Conservation (phyloP, 2,329 filamentous ascomycete species). For the Aspergillus vadensis region DNA sequence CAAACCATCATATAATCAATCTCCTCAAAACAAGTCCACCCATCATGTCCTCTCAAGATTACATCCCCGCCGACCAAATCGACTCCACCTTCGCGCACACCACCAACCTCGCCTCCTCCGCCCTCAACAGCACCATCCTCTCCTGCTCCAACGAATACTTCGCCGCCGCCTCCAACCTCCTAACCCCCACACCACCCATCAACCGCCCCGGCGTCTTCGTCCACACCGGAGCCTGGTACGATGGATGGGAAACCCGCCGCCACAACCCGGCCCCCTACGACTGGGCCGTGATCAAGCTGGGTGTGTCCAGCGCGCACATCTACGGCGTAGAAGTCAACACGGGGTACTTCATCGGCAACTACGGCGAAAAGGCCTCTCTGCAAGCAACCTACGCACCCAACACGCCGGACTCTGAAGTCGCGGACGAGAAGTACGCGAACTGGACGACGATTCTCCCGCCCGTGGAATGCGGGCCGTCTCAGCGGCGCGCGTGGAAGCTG, state of each 20-base stretch:
- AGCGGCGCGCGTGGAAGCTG: constrained; percentile 46
- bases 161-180: constrained; percentile 60
- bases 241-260: constrained; percentile 65
- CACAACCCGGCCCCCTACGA: constrained; percentile 62
- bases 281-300: constrained; percentile 62
- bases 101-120: constrained; percentile 50
- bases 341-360: constrained; percentile 49
- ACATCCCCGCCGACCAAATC: constrained; percentile 52
- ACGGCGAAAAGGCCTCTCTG: constrained; percentile 46
- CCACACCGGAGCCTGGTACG: constrained; percentile 64
- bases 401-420: constrained; percentile 33
- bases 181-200: constrained; percentile 58
- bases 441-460: constrained; percentile 45
- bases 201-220: constrained; percentile 61
- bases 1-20: no score
- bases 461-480: constrained; percentile 43
- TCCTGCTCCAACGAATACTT: constrained; percentile 64
- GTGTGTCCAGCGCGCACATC: constrained; percentile 48
- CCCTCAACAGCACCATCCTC: constrained; percentile 57
- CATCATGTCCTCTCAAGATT: constrained; percentile 17
- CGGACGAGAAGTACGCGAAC: constrained; percentile 34
- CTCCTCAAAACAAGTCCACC: not conserved
- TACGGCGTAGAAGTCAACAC: constrained; percentile 50
- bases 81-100: constrained; percentile 58
- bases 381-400: constrained; percentile 37